These are phyloP conservation scores for Hemisphaericaspora xylofermentans DNA, from an alignment of 1,139 yeast species.

Conservation along the genomic window DNA sequence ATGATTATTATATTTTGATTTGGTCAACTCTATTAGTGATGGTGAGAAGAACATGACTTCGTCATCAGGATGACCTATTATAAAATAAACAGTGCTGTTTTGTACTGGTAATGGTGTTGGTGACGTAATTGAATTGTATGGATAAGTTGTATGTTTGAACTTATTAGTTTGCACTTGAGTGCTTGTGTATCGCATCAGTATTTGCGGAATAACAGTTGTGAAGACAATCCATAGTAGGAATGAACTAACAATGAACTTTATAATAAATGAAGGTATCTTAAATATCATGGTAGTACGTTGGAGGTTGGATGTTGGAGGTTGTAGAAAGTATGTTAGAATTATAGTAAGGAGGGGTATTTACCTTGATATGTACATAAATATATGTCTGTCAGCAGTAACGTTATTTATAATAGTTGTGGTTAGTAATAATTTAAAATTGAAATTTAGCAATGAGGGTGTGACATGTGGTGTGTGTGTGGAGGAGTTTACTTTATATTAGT, in stretches of 20 bases:
- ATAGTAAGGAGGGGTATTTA: too few relatives aligned
- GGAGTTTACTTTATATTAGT: too few relatives aligned
- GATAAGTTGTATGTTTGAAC: slow-evolving; percentile 26
- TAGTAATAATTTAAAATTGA: too few relatives aligned
- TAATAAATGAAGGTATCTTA: slow-evolving; percentile 18
- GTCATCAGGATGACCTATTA: slow-evolving; percentile 97
- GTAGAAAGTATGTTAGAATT: too few relatives aligned
- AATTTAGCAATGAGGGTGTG: too few relatives aligned
- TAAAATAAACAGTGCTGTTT: slow-evolving; percentile 44
- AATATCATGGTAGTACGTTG: slow-evolving; percentile 12
- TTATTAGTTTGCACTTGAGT: slow-evolving; percentile 26
- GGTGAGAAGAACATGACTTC: slow-evolving; percentile 98
- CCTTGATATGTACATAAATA: too few relatives aligned
- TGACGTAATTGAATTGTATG: slow-evolving; percentile 38
- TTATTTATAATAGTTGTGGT: too few relatives aligned
- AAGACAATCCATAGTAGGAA: slow-evolving; percentile 40
- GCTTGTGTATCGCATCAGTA: slow-evolving; percentile 29
- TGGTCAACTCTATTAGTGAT: slow-evolving; percentile 54
- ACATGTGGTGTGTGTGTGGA: too few relatives aligned
- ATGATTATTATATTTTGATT: slow-evolving; percentile 47
- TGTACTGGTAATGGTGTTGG: slow-evolving; percentile 36
- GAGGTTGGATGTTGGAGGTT: neutral
- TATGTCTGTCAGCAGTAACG: too few relatives aligned
- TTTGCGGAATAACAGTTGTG: slow-evolving; percentile 43
- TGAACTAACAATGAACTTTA: slow-evolving; percentile 20